These are phyloP conservation scores for Glycine latifolia DNA, from an alignment of 306 rosid species.

Conservation along the genomic window DNA sequence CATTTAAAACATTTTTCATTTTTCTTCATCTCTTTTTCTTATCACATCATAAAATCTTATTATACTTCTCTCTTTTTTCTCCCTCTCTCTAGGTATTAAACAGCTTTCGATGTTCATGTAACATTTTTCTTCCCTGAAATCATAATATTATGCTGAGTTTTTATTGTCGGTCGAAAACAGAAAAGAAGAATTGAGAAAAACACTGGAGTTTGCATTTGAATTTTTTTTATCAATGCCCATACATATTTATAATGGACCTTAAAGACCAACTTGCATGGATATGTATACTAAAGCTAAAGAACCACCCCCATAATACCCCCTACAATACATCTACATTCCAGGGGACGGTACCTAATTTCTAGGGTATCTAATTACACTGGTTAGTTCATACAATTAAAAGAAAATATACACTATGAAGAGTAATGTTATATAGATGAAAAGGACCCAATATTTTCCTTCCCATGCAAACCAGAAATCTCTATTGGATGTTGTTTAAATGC, in stretches of 20 bases:
- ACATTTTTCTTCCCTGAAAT: neutral
- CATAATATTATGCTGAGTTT: neutral
- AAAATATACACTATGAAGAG: slow-evolving; percentile 43
- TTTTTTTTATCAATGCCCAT: neutral
- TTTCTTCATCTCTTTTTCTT: no score
- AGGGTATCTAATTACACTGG: slow-evolving; percentile 40
- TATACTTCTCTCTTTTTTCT: no score
- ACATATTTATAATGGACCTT: neutral
- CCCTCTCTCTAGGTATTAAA: no score
- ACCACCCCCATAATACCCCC: slow-evolving; percentile 28
- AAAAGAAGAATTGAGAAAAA: neutral
- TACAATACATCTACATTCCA: slow-evolving; percentile 7
- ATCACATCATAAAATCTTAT: no score
- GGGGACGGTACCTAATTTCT: slow-evolving; percentile 16
- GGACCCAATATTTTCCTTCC: slow-evolving; percentile 50
- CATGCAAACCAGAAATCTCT: slow-evolving; percentile 39
- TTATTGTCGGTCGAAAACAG: neutral
- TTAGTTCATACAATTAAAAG: slow-evolving; percentile 40
- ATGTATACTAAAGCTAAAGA: slow-evolving; percentile 17
- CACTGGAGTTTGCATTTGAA: slow-evolving; percentile 18
- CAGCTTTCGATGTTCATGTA: no score
- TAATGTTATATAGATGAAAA: slow-evolving; percentile 47
- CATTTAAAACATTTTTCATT: no score
- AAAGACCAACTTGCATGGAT: slow-evolving; percentile 22
- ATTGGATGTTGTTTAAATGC: slow-evolving; percentile 43